These are phyloP conservation scores for Pisolithus sp. DNA, from an alignment of 768 basidiomycete species.

Conservation along the genomic window DNA sequence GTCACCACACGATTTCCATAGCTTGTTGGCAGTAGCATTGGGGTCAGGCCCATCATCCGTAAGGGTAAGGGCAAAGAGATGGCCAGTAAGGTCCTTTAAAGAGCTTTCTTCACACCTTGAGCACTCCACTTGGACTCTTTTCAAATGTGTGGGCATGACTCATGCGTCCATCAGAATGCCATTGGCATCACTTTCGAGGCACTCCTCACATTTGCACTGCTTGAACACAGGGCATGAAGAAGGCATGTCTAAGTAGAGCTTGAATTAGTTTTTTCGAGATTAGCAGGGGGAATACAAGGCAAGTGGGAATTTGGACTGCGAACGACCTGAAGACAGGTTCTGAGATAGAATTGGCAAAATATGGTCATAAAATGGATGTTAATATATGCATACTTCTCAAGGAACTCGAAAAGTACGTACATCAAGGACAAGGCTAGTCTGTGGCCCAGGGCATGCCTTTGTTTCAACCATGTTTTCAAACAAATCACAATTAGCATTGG, in stretches of 20 bases:
- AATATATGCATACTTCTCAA: too few species aligned
- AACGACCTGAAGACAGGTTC: too few species aligned
- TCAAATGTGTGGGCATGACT: conserved; percentile 3
- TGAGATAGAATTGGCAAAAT: too few species aligned
- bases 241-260: neutral
- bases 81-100: neutral
- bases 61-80: conserved; percentile 1
- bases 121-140: neutral
- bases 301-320: too few species aligned
- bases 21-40: neutral
- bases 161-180: conserved; percentile 1
- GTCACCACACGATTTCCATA: neutral
- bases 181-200: neutral
- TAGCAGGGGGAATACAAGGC: too few species aligned
- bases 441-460: too few species aligned
- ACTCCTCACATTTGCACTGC: conserved; percentile 6
- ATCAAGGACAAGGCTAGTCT: too few species aligned
- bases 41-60: neutral
- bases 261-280: too few species aligned
- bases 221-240: neutral
- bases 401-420: too few species aligned
- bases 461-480: too few species aligned
- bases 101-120: neutral
- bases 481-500: too few species aligned
- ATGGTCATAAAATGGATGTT: too few species aligned